Conservation (phyloP, 1,139 yeast genomes). For the Kazachstania sp. region DNA sequence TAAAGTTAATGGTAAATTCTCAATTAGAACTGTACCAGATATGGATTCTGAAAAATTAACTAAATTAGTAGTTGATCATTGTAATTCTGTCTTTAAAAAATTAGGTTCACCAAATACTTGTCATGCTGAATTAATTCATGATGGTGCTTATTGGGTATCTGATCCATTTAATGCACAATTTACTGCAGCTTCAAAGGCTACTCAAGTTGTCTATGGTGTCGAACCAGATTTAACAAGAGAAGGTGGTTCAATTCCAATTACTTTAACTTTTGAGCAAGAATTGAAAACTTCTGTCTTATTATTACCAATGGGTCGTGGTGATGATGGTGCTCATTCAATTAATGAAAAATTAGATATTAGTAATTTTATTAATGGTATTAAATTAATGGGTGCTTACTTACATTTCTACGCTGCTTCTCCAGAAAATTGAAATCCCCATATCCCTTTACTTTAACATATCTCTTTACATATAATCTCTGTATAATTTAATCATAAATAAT, state of each 20-base stretch:
- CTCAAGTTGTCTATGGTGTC: conserved; percentile 87
- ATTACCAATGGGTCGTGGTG: conserved; percentile 97
- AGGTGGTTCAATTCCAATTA: conserved; percentile 97
- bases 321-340: conserved; percentile 97
- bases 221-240: conserved; percentile 97
- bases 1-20: conserved; percentile 86
- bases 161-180: conserved; percentile 90
- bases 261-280: conserved; percentile 81
- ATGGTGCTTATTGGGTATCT: conserved; percentile 92
- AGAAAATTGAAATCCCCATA: conserved; percentile 14
- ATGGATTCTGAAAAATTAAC: conserved; percentile 76
- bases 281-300: conserved; percentile 78
- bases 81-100: conserved; percentile 54
- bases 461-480: neutral
- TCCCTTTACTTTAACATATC: neutral
- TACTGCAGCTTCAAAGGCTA: conserved; percentile 91
- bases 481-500: too few relatives aligned
- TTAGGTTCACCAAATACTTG: conserved; percentile 69
- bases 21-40: conserved; percentile 94
- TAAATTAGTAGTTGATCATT: conserved; percentile 63
- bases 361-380: conserved; percentile 89
- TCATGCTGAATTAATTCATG: conserved; percentile 74
- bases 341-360: conserved; percentile 86
- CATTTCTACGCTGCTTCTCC: conserved; percentile 60
- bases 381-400: conserved; percentile 87